Base-by-base conservation (phyloP, 2,329 filamentous ascomycete species). In the Xylaria sp. region DNA sequence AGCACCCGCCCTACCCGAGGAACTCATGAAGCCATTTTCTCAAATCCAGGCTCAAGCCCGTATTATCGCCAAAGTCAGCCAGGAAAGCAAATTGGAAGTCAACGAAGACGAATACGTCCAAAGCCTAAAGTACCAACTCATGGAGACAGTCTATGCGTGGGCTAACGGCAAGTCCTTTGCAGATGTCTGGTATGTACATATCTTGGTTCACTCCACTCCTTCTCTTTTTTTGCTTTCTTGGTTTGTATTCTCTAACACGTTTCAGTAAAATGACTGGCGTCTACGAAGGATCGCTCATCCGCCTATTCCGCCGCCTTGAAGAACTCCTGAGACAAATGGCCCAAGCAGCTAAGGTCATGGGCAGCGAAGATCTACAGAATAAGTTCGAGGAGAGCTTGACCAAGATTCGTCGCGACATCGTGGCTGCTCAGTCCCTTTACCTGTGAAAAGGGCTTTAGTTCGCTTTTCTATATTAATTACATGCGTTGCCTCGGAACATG, bases 181-280 rank as follows among this genome's bases (percentile, higher is more conserved):
- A 0, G 89, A 97, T 70, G 97, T 99, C 66, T 98, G 95, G 94
- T 97, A 87, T 74, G 92, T 86, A 47, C 31, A 56, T 21, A 43
- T 15, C 25, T 15, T 2, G n/a, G 19, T n/a, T n/a, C 5, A 23
- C 38, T 11, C 25, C 3, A 19, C 25, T 12, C 21, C 7, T 31
- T 19, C 35, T 33, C 40, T 23, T 33, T n/a, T 21, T 38, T 31
- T 50, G 38, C n/a, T 2, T 42, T 8, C 6, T 59, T 21, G 15
- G n/a, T 42, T 35, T 31, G 37, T 58, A 45, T 56, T 58, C 55
- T 49, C 72, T 75, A 52, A 75, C 67, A 72, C 45, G 43, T 50
- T 50, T 7, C 67, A 96, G 94, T 80, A 96, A 96, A 92, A 97
- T 99, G 94, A 98, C 95, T 28, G 94, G 97, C 72, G 92, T 94